Conservation (phyloP, 148 eudicot species). For the Cornus suecica region DNA sequence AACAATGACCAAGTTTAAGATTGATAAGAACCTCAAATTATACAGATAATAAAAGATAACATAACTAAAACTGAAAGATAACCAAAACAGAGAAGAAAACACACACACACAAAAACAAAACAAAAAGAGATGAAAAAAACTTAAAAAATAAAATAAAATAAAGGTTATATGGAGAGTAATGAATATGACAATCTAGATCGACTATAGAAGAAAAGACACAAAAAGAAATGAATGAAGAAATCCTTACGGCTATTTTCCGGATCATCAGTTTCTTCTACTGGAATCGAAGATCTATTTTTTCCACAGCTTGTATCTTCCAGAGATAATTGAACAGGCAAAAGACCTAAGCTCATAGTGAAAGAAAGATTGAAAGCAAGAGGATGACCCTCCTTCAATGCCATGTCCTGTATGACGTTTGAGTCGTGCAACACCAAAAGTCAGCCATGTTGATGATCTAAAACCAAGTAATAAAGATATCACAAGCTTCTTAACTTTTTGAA, state of each 20-base stretch:
- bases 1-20: too few species aligned
- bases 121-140: too few species aligned
- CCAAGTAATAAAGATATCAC: constrained; percentile 6
- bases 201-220: too few species aligned
- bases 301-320: constrained; percentile 87
- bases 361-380: constrained; percentile 77
- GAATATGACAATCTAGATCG: too few species aligned
- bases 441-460: constrained; percentile 15
- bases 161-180: too few species aligned
- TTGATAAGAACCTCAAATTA: too few species aligned
- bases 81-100: too few species aligned
- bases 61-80: too few species aligned
- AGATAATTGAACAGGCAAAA: constrained; percentile 67
- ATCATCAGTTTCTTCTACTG: constrained; percentile 65
- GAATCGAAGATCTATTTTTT: constrained; percentile 60
- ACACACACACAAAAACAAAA: too few species aligned
- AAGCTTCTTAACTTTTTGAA: not conserved
- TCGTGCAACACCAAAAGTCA: constrained; percentile 13
- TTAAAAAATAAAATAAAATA: too few species aligned
- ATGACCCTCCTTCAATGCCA: constrained; percentile 77
- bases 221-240: not conserved
- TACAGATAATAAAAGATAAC: too few species aligned
- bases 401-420: constrained; percentile 50
- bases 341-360: constrained; percentile 80
- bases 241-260: constrained; percentile 63